Evolutionary conservation across 2,329 filamentous ascomycete genomes (phyloP).

Genomic region (Leptographium lundbergii): DNA sequence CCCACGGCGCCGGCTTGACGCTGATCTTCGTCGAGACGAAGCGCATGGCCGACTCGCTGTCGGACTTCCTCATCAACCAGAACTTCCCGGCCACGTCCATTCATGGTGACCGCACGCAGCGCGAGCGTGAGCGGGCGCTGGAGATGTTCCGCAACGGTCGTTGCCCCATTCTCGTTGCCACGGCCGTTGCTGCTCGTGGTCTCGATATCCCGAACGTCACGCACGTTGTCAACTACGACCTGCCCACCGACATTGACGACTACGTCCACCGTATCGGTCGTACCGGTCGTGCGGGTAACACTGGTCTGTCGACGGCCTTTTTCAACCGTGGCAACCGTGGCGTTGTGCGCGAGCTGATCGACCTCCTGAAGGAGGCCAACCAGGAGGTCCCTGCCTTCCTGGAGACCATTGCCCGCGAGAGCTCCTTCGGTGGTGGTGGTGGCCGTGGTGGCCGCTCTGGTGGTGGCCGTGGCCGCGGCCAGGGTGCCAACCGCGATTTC

Average conservation of each 20-base stretch:
- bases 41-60: conserved; percentile 96
- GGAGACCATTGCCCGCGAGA: conserved; percentile 93
- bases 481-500: conserved; percentile 70
- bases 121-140: conserved; percentile 93
- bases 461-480: conserved; percentile 61
- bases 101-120: conserved; percentile 95
- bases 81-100: conserved; percentile 97
- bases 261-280: conserved; percentile 98
- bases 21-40: conserved; percentile 99
- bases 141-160: conserved; percentile 95
- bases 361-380: conserved; percentile 97
- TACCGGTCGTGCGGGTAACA: conserved; percentile 99
- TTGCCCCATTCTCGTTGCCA: conserved; percentile 93
- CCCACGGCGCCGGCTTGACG: conserved; percentile 74
- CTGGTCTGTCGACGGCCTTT: conserved; percentile 94
- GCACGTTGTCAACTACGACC: conserved; percentile 97
- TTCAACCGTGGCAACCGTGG: conserved; percentile 99
- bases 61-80: conserved; percentile 97
- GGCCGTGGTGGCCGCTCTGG: conserved; percentile 43
- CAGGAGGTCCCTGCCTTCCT: conserved; percentile 91
- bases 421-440: conserved; percentile 58
- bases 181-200: conserved; percentile 83
- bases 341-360: conserved; percentile 89
- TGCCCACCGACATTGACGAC: conserved; percentile 83
- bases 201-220: conserved; percentile 93